These are phyloP conservation scores for Phalaenopsis hybrid DNA, from an alignment of 116 monocot genomes.

Conservation along the genomic window DNA sequence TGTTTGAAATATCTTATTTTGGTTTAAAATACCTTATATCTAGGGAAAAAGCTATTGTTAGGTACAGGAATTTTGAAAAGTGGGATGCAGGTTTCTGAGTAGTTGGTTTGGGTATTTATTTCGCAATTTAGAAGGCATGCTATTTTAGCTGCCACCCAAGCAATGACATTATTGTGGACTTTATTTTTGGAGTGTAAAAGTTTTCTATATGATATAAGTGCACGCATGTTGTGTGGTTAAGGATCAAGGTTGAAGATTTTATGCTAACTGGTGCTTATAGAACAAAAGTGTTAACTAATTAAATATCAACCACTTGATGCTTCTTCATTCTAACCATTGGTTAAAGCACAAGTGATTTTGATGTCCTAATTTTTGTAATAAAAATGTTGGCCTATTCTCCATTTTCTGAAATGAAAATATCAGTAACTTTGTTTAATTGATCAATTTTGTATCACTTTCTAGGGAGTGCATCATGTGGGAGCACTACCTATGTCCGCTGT, in stretches of 20 bases:
- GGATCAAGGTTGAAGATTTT: not conserved
- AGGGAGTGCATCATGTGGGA: conserved; percentile 71
- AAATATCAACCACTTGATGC: not conserved
- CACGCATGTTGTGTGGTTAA: not conserved
- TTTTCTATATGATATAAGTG: not conserved
- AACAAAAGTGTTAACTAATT: not conserved
- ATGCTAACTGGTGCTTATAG: not conserved
- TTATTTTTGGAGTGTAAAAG: not conserved
- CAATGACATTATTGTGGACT: not conserved
- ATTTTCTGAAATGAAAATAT: not conserved
- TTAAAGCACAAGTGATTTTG: not conserved
- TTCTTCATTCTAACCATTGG: not conserved
- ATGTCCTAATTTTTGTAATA: not conserved
- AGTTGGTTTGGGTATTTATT: too few species aligned
- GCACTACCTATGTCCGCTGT: conserved; percentile 88
- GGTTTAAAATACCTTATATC: too few species aligned
- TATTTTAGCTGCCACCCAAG: too few species aligned
- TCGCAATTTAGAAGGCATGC: too few species aligned
- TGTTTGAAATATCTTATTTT: too few species aligned
- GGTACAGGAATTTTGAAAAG: too few species aligned
- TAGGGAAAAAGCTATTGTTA: too few species aligned
- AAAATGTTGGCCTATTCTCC: not conserved
- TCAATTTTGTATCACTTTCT: not conserved
- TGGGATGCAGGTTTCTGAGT: too few species aligned
- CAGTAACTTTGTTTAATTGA: not conserved